These are phyloP conservation scores for Trypanosoma lewisi DNA, from an alignment of 208 protist genomes.

Conservation along the genomic window DNA sequence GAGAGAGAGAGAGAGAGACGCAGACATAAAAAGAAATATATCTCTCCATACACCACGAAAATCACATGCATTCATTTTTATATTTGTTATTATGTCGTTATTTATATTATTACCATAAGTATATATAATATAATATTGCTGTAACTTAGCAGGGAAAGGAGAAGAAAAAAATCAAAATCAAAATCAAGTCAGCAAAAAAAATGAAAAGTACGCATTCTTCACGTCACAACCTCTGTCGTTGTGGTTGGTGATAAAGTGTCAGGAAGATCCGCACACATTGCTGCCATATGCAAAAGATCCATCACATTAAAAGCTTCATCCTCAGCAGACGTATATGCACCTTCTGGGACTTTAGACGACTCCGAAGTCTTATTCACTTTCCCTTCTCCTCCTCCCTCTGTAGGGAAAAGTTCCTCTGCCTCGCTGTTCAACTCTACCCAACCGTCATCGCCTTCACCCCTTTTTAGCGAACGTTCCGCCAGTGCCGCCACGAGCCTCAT, in stretches of 20 bases:
- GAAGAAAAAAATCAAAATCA: no score
- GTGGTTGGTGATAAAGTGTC: slow-evolving; percentile 13
- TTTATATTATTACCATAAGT: no score
- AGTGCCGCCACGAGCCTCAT: not conserved
- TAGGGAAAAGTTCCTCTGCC: not conserved
- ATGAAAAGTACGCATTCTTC: not conserved
- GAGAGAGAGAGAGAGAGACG: no score
- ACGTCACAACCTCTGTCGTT: slow-evolving; percentile 15
- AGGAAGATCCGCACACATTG: not conserved
- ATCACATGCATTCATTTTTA: no score
- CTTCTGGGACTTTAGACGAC: not conserved
- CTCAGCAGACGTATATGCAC: slow-evolving; percentile 2
- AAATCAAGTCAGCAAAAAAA: not conserved
- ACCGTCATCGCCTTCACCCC: not conserved
- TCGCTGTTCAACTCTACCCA: not conserved
- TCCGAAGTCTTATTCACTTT: not conserved
- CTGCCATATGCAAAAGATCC: slow-evolving; percentile 11
- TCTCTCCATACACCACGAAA: no score
- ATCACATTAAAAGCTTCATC: slow-evolving; percentile 15
- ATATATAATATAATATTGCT: no score
- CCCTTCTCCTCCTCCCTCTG: not conserved
- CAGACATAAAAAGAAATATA: no score
- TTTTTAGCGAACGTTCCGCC: slow-evolving; percentile 5
- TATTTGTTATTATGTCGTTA: no score
- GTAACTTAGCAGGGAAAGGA: no score